Conservation (phyloP, 495 filamentous ascomycete species). For the Collariella sp. region DNA sequence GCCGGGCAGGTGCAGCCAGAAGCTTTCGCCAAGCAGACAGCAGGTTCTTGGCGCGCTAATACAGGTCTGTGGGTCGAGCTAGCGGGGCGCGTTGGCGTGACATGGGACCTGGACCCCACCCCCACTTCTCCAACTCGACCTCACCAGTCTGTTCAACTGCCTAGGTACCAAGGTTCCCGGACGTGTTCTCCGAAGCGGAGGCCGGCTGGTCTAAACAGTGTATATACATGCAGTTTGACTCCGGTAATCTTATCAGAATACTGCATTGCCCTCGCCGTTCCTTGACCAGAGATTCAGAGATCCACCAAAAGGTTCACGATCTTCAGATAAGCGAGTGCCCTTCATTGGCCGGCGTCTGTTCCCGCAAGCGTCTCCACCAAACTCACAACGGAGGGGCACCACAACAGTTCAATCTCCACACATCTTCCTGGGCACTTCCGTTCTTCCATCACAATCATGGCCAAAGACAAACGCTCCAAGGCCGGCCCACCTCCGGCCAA, state of each 20-base stretch:
- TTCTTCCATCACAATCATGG: constrained; percentile 9
- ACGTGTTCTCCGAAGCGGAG: too few relatives aligned
- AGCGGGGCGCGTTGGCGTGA: neutral
- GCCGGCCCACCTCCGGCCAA: neutral
- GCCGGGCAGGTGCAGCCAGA: neutral
- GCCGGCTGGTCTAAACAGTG: too few relatives aligned
- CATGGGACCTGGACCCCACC: neutral
- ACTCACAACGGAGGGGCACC: neutral
- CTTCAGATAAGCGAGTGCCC: too few relatives aligned
- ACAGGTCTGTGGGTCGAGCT: neutral
- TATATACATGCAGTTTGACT: too few relatives aligned
- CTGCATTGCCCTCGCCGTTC: too few relatives aligned
- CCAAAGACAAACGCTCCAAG: constrained; percentile 23
- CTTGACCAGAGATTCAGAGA: too few relatives aligned
- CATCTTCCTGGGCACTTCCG: neutral
- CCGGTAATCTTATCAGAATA: too few relatives aligned
- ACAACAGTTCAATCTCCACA: neutral
- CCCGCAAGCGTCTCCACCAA: too few relatives aligned
- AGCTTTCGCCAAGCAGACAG: constrained; percentile 2
- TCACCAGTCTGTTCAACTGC: too few relatives aligned
- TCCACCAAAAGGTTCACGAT: too few relatives aligned
- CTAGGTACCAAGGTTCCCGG: too few relatives aligned
- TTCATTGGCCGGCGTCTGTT: too few relatives aligned
- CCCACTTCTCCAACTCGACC: neutral
- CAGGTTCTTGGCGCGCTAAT: neutral